Base-by-base conservation (phyloP, 2,329 filamentous ascomycete genomes). In the Huntiella decipiens region DNA sequence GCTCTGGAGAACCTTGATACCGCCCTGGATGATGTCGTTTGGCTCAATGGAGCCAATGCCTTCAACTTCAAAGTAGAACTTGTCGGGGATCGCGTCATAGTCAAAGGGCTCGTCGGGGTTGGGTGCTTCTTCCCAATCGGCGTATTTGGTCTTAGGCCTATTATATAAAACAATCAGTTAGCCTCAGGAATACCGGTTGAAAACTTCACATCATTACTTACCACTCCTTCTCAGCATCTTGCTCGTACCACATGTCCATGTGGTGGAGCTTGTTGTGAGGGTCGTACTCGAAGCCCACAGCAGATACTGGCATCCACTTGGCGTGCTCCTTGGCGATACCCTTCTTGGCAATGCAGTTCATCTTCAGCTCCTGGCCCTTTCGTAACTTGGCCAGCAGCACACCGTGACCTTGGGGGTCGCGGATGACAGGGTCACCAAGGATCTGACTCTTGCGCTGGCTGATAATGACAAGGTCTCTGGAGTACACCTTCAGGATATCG, bases 241-340 rank as follows among this genome's bases (percentile, higher is more conserved):
- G 64, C 67, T 98, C 91, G 60, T 85, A 95, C 91, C 91, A 98
- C 62, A 93, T 76, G 57, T 93, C 84, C 47, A 91, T 70, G 63
- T 98, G 91, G 53, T 79, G 75, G 53, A 98, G 67, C 65, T 93
- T 95, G 66, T 98, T 98, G 62, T 92, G 82, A 50, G 91, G 91
- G 60, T 98, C 91, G 62, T 98, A 98, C 63, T 98, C 91, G 59
- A 98, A 98, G 17, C 85, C 87, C 36, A 98, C 79, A 3, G 91
- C 91, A 36, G 86, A 74, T 33, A 83, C 88, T 2, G 91, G 87
- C 56, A 85, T 82, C 91, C 91, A 98, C 63, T 98, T 98, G 7
- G 91, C 84, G 63, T 98, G 91, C 61, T 98, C 91, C 68, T 98
- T 98, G 34, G 88, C 87, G 53, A 96, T 96, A 1, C 91, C 91